Evolutionary conservation across 2,329 filamentous ascomycete species (phyloP).

Genomic region (Botrytis squamosa): DNA sequence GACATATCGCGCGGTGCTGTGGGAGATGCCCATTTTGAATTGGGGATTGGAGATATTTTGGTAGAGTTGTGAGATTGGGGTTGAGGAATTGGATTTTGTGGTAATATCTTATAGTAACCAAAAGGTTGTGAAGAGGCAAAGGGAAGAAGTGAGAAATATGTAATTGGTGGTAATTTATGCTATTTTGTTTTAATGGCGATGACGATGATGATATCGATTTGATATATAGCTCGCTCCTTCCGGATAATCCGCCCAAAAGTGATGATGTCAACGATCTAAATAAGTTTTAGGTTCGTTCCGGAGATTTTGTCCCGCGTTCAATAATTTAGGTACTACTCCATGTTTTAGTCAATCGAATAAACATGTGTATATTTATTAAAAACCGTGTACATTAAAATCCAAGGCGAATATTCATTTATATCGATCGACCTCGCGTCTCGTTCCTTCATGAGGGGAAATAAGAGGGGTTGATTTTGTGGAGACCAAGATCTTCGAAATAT

Average conservation of each 20-base stretch:
- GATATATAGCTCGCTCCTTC: neutral
- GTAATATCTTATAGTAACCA: neutral
- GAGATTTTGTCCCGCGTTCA: neutral
- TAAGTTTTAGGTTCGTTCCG: neutral
- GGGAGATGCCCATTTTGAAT: slow-evolving; percentile 51
- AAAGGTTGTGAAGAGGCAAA: too few relatives aligned
- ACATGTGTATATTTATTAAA: neutral
- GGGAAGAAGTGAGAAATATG: neutral
- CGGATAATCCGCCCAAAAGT: neutral
- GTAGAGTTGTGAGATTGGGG: neutral
- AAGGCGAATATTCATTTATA: neutral
- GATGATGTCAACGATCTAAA: slow-evolving; percentile 5
- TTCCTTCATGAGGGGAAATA: neutral
- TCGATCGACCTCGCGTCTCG: neutral
- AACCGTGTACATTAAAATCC: neutral
- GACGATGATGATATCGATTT: neutral
- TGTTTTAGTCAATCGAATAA: neutral
- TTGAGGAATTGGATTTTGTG: neutral
- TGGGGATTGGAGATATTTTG: neutral
- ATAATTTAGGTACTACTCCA: neutral
- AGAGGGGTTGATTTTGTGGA: neutral
- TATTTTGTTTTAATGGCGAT: neutral
- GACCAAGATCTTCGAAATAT: neutral
- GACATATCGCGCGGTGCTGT: slow-evolving; percentile 53
- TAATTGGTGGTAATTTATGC: neutral